These are phyloP conservation scores for Sugiyamaella mastotermitis DNA, from an alignment of 805 yeast species.

Conservation along the genomic window DNA sequence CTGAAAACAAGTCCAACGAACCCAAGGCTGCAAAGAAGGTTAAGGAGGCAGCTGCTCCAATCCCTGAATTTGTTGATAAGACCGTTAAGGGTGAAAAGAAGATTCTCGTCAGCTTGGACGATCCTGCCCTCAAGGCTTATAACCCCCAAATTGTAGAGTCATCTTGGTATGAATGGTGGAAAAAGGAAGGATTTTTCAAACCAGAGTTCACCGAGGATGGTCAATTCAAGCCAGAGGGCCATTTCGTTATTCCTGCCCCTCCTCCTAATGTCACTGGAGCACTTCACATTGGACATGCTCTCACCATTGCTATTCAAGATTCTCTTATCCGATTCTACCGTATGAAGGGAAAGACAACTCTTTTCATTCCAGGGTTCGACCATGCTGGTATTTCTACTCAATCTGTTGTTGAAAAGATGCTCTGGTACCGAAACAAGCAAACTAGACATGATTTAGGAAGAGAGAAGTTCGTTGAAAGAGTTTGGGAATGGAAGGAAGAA, in stretches of 20 bases:
- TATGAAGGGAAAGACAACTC: constrained; percentile 93
- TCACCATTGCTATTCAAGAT: constrained; percentile 93
- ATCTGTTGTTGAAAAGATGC: constrained; percentile 93
- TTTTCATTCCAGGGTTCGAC: constrained; percentile 94
- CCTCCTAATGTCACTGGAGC: constrained; percentile 99
- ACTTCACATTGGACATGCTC: constrained; percentile 95
- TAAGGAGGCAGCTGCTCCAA: constrained; percentile 61
- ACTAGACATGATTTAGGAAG: constrained; percentile 96
- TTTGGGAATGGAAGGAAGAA: constrained; percentile 98
- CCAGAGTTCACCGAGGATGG: constrained; percentile 81
- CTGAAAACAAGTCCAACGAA: constrained; percentile 28
- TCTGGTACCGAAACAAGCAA: constrained; percentile 80
- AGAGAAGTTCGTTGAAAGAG: constrained; percentile 78
- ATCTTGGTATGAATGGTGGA: constrained; percentile 99
- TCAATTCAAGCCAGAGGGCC: constrained; percentile 70
- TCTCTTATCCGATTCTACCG: constrained; percentile 88
- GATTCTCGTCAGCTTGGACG: constrained; percentile 76
- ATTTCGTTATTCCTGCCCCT: constrained; percentile 92
- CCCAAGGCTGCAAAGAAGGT: constrained; percentile 48
- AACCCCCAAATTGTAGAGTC: constrained; percentile 90
- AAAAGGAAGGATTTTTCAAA: constrained; percentile 74
- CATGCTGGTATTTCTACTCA: constrained; percentile 99
- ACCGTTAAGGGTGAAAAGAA: constrained; percentile 92
- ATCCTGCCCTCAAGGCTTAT: constrained; percentile 90
- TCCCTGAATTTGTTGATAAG: constrained; percentile 79